Base-by-base conservation (phyloP, 2,329 filamentous ascomycete species). In the Microascus cirrosus region DNA sequence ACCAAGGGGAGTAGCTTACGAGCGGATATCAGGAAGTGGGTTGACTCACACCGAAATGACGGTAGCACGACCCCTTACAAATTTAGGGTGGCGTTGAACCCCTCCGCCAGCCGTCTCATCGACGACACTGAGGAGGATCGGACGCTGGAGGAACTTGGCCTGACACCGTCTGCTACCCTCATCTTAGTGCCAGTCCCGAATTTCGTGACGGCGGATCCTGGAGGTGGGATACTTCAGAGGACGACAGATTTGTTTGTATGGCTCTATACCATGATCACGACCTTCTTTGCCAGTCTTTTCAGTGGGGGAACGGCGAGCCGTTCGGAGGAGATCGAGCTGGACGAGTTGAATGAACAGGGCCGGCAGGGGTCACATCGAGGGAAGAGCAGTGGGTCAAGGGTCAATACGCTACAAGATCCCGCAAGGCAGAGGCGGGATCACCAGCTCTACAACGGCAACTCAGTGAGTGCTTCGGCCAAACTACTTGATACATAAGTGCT, bases 371-470 rank as follows among this genome's bases (percentile, higher is more conserved):
- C 45, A 20, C 45, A 51, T 55, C 57, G 59, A 54, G 61, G 54
- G 24, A 45, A 28, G 18, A 57, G 28, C 22, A 57, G 42, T 61
- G 67, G 56, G 67, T 67, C 61, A 64, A 68, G 62, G 81, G 85
- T 60, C 74, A 78, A 45, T 73, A 78, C 22, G 20, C 55, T 57
- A 18, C 55, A 57, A 18, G 55, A 57, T 18, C 22, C 55, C 24
- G 75, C 81, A 60, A 74, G 77, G 48, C 74, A 77, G 45, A 75
- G 76, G 57, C 71, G 80, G 58, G 78, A 85, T 61, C 80, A 84
- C 52, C 86, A 95, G 66, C 81, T 95, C 53, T 96, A 96, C 68
- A 96, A 96, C 66, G 92, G 92, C 1, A 96, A 96, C 67, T 89
- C 89, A 68, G 89, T 92, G 76, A 71, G 82, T 73, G n/a, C 3